Base-by-base conservation (phyloP, 805 yeast species). In the Myxozyma udenii region DNA sequence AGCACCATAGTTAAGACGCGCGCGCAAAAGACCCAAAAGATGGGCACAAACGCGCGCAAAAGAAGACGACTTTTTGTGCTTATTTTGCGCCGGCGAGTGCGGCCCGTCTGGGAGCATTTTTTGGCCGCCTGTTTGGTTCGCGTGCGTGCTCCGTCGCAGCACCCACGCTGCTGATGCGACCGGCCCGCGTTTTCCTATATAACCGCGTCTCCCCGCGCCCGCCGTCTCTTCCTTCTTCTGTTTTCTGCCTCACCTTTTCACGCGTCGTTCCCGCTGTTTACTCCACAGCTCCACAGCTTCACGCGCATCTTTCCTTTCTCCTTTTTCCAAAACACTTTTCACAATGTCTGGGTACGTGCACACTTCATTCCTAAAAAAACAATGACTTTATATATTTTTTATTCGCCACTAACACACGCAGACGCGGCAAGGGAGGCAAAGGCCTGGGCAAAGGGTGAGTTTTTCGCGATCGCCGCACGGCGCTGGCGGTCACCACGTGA, bases 391-490 rank as follows among this genome's bases (percentile, higher is more conserved):
- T n/a, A 9, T 6, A 25, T 26, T 35, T 37, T 14, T 14, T 32
- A 12, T 28, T 30, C 18, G 23, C 11, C 22, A 23, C 41, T 42
- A 24, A 30, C 46, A 11, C 18, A 19, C 26, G 40, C 40, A 44
- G 98, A 76, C 90, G 97, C 83, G 98, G 98, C 72, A 91, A 91
- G 87, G 98, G 98, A 73, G 98, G 98, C 73, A 93, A 93, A 87
- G 98, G 98, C 79, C 82, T 93, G 70, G 98, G 98, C 72, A 93
- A 93, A 80, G 97, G 65, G 63, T 60, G 44, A 46, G 63, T 44
- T 7, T 3, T 2, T 12, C n/a, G 14, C 30, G 3, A n/a, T 42
- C 22, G 37, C 6, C n/a, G 24, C n/a, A n/a, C n/a, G n/a, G n/a
- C 24, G 39, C 21, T 49, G 50, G 48, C 39, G 53, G 40, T 30